Evolutionary conservation across 306 rosid genomes (phyloP), one percentile per base, ranked within the genome.

Genomic region (Neltuma alba): DNA sequence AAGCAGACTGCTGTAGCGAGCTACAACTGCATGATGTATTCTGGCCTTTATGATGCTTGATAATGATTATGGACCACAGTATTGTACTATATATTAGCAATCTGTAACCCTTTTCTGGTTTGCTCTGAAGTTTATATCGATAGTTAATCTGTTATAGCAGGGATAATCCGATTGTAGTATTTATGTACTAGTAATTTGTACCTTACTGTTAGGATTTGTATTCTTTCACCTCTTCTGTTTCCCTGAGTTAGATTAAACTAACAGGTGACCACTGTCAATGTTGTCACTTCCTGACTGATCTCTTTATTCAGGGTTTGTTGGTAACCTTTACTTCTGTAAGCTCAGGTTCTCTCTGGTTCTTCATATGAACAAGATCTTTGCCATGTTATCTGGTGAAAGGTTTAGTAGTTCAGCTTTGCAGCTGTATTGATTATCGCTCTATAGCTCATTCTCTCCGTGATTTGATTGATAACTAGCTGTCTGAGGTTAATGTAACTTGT

Each of bases 401-500:
- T 72, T 50, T 41, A 15, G 31, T 67, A 50, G 79, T 79, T 85
- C 78, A 21, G 74, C 47, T 70, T 45, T 61, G 25, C 69, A 61
- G 67, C n/a, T 23, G 21, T 77, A 62, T 57, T 80, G 41, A 69
- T 74, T n/a, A 34, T 75, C 20, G 42, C 76, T 65, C 57, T 70
- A 5, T 50, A 40, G 80, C 75, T 42, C 50, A 60, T 78, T 79
- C 52, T 48, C 81, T 64, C 52, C 28, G 36, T 77, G 36, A 37
- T 76, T 84, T 82, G 48, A 60, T 85, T 80, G 70, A 74, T 75
- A 13, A 37, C 52, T 72, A 70, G 36, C 3, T 80, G 70, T 81
- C 89, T 92, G 88, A 80, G 87, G 73, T 84, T 62, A 31, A 61
- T 76, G 81, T 72, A 82, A 82, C 76, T 84, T 90, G 84, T 93